Evolutionary conservation across 768 basidiomycete species (phyloP).

Genomic region (Hericium coralloides): DNA sequence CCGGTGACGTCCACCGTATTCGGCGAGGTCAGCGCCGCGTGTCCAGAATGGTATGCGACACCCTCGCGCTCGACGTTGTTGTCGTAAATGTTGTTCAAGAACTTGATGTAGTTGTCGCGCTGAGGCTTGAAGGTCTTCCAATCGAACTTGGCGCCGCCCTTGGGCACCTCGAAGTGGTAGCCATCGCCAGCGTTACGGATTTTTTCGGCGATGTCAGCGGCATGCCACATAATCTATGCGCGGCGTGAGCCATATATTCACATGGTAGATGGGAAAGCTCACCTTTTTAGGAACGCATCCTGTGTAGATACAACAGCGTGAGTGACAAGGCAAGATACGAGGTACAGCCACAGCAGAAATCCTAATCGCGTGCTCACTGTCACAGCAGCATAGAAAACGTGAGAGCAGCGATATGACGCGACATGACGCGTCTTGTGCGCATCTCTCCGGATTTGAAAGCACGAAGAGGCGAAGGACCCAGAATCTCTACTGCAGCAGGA

Average conservation of each 20-base stretch:
- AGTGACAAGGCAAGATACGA: too few relatives aligned
- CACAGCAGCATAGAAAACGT: too few relatives aligned
- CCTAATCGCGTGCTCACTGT: too few relatives aligned
- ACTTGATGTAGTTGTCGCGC: constrained; percentile 90
- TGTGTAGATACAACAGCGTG: constrained; percentile 17
- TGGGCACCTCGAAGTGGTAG: constrained; percentile 50
- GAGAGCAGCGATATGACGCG: too few relatives aligned
- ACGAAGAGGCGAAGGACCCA: too few relatives aligned
- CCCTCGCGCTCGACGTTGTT: constrained; percentile 79
- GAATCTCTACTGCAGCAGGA: neutral
- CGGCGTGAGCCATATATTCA: neutral
- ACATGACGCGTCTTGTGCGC: too few relatives aligned
- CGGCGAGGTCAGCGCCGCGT: constrained; percentile 60
- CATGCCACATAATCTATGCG: constrained; percentile 93
- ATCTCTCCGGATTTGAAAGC: too few relatives aligned
- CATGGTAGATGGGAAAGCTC: constrained; percentile 6
- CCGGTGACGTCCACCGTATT: constrained; percentile 66
- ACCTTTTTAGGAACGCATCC: constrained; percentile 98
- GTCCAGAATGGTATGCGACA: constrained; percentile 81
- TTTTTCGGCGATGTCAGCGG: constrained; percentile 83
- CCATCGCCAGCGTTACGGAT: constrained; percentile 64
- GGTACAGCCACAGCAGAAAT: too few relatives aligned
- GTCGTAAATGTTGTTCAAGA: constrained; percentile 87
- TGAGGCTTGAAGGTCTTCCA: constrained; percentile 90
- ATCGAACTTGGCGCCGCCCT: constrained; percentile 52